These are phyloP conservation scores for Sinapis alba DNA, from an alignment of 441 rosid species.

Conservation along the genomic window DNA sequence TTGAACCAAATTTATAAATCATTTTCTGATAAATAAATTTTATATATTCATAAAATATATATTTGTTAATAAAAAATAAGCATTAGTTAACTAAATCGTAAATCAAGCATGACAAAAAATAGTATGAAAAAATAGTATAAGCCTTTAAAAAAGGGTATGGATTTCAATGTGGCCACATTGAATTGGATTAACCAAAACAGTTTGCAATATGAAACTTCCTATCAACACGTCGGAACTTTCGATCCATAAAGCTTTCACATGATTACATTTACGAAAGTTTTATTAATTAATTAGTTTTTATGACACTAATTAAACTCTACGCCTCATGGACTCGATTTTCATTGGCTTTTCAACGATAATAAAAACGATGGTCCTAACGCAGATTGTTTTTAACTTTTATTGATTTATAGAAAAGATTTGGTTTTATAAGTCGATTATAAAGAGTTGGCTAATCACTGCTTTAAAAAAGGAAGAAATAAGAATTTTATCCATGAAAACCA, in stretches of 20 bases:
- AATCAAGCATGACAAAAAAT: neutral
- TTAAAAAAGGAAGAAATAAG: neutral
- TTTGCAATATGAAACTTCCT: neutral
- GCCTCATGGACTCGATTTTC: neutral
- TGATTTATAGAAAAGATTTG: neutral
- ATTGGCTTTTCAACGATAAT: neutral
- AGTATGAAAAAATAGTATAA: too few relatives aligned
- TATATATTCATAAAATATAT: neutral
- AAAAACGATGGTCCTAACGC: slow-evolving; percentile 4
- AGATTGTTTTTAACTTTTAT: neutral
- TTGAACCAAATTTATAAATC: neutral
- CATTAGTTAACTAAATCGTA: neutral
- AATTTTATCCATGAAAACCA: neutral
- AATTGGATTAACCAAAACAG: neutral
- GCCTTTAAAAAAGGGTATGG: neutral
- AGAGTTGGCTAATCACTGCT: neutral
- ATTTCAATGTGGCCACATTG: neutral
- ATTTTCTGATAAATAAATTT: neutral
- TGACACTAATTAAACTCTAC: neutral
- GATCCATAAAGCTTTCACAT: slow-evolving; percentile 3
- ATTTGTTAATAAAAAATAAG: neutral
- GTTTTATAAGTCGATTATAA: neutral
- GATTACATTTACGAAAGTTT: neutral
- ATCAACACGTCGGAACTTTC: slow-evolving; percentile 8
- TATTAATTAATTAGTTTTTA: neutral